phyloP scores from a whole-genome alignment of 2,329 filamentous ascomycete species.

The Xylariaceae sp. region DNA sequence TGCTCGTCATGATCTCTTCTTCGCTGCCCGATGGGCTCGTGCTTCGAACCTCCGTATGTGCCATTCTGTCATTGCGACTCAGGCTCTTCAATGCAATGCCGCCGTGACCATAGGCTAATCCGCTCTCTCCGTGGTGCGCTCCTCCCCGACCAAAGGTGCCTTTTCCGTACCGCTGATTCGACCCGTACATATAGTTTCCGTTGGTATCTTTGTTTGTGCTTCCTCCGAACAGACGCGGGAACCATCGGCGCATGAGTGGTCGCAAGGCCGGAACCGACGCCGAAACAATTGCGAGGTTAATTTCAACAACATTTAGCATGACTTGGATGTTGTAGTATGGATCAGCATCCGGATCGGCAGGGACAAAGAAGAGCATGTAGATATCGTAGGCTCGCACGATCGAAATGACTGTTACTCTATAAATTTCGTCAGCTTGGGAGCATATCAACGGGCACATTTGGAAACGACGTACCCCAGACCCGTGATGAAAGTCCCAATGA shows the following conservation, averaged over 20 bases:
- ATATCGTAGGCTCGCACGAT: slow-evolving; percentile 29
- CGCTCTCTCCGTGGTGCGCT: neutral
- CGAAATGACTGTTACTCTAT: slow-evolving; percentile 35
- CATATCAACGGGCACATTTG: slow-evolving; percentile 9
- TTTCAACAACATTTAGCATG: slow-evolving; percentile 36
- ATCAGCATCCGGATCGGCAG: slow-evolving; percentile 21
- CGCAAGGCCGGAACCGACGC: slow-evolving; percentile 39
- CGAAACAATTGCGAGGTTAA: slow-evolving; percentile 41
- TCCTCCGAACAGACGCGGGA: slow-evolving; percentile 21
- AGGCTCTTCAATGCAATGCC: slow-evolving; percentile 14
- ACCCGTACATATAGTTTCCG: neutral
- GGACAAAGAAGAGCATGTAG: slow-evolving; percentile 8
- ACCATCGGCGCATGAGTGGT: slow-evolving; percentile 36
- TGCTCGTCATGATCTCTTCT: slow-evolving; percentile 40
- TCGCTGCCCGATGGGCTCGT: slow-evolving; percentile 34
- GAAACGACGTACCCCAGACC: slow-evolving; percentile 34
- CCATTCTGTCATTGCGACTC: slow-evolving; percentile 2
- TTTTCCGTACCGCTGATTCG: neutral
- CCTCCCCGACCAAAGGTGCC: neutral
- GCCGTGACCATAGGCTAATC: slow-evolving; percentile 1
- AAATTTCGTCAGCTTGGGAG: neutral
- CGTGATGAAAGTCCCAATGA: slow-evolving; percentile 39
- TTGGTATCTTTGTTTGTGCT: slow-evolving; percentile 5
- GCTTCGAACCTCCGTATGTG: slow-evolving; percentile 32
- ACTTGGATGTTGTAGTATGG: slow-evolving; percentile 30